Base-by-base conservation (phyloP, 495 filamentous ascomycete genomes). In the Chaetomium tenue region DNA sequence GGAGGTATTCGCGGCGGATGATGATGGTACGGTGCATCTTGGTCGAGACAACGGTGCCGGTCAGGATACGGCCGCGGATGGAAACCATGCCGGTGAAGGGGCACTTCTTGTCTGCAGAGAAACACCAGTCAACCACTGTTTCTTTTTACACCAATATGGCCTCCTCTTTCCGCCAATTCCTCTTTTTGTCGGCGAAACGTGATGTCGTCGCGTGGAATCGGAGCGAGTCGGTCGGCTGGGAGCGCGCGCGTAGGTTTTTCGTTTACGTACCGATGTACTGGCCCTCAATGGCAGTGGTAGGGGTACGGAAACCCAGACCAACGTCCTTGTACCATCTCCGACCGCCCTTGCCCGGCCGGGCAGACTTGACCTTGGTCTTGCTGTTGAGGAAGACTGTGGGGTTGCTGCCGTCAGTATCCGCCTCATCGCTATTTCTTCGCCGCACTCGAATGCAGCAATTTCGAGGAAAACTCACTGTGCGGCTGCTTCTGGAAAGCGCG, bases 311-410 rank as follows among this genome's bases (percentile, higher is more conserved):
- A 71, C 94, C 94, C 79, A 99, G 83, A 77, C 94, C 94, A 76
- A 99, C 91, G 76, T 99, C 95, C 90, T 99, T 99, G 82, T 92
- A 98, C 92, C 92, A 99, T 92, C 94, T 88, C 74, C 92, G 88
- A 70, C 89, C 90, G 71, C 75, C 75, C 87, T 95, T 93, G 75
- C 91, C 92, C 61, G 83, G 83, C 77, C 88, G 88, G 77, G 87
- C 86, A 77, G 86, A 88, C 87, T 96, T 97, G 69, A 87, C 79
- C 79, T 90, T 88, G 81, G 89, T 86, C 87, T 97, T 97, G 73
- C 84, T 79, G 86, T 96, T 96, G 76, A 89, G 86, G 90, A 97
- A 98, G 87, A 99, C 74, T 74, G 56, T 60, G 51, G 46, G 58
- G 66, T 70, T 64, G 66, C 62, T 51, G 58, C 60, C 47, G 47